Base-by-base conservation (phyloP, 805 yeast species). In the Starmera dryadoides region DNA sequence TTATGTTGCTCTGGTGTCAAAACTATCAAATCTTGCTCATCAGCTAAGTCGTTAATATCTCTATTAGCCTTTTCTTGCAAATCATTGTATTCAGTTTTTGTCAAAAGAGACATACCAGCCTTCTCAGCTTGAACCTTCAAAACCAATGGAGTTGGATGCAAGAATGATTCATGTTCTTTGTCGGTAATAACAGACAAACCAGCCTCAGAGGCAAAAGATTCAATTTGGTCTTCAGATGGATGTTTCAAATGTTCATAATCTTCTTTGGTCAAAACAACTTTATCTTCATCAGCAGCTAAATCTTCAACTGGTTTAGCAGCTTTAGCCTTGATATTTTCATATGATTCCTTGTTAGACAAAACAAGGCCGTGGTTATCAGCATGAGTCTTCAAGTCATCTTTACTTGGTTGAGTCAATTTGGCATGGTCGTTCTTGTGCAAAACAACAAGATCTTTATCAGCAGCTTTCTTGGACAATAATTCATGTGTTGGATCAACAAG, bases 221-320 rank as follows among this genome's bases (percentile, higher is more conserved):
- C 36, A 30, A 42, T 16, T 6, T 47, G 22, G 22, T 43, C 45
- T 14, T 35, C 17, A 2, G 48, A 34, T 14, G 18, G 40, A 30
- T 26, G 30, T 41, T 33, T 43, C 34, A 44, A 30, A 12, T 25
- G 25, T 5, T 23, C 12, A n/a, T 35, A 33, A 4, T 48, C 53
- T 3, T 36, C 38, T 12, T 35, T 30, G 2, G 49, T 32, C 9
- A 60, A 35, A n/a, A 60, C 34, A 17, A 36, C 41, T 12, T 45
- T 49, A 3, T 55, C 62, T 11, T 48, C 38, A 2, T 33, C 36
- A 8, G 42, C 16, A 3, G 68, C 54, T n/a, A 50, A 46, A 16
- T 47, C 39, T 2, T 26, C 33, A 21, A 60, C 23, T 33, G 46
- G 43, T 10, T 44, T 48, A 8, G 42, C 15, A 3, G 52, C 31